A percentile compares a stretch with the other conserved stretches of the same genome.
Evolutionary conservation across 441 rosid genomes (phyloP).

Genomic region (Metrosideros polymorpha): DNA sequence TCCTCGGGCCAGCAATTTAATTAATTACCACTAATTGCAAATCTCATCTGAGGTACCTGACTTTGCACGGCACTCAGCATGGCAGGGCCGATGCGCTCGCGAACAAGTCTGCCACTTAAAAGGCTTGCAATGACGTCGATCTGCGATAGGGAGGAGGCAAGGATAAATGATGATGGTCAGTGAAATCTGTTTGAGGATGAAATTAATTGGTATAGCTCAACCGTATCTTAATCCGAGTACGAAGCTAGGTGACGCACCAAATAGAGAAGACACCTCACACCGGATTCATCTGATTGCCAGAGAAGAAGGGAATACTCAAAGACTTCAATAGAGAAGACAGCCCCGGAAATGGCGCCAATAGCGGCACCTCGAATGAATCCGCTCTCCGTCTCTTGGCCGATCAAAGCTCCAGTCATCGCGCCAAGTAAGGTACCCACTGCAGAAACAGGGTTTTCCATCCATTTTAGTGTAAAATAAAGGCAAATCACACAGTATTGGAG

Average conservation of each 20-base stretch:
- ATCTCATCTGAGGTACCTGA: constrained; percentile 43
- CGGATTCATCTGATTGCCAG: constrained; percentile 90
- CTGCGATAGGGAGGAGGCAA: constrained; percentile 19
- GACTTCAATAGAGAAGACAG: constrained; percentile 97
- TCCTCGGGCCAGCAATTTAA: background rate
- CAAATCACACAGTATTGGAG: background rate
- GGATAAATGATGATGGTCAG: background rate
- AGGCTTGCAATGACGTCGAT: constrained; percentile 93
- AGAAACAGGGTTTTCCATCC: background rate
- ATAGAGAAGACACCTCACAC: constrained; percentile 70
- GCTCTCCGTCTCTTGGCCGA: constrained; percentile 98
- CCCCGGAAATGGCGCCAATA: constrained; percentile 94
- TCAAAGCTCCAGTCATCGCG: constrained; percentile 93
- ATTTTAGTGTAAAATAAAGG: background rate
- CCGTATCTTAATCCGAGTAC: background rate
- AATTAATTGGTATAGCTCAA: background rate
- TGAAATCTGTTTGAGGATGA: background rate
- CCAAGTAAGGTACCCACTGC: constrained; percentile 94
- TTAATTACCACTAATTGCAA: background rate
- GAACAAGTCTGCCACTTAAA: constrained; percentile 90
- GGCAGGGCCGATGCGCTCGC: constrained; percentile 94
- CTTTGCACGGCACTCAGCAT: constrained; percentile 97
- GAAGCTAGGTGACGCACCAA: constrained; percentile 45
- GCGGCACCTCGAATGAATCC: constrained; percentile 97
- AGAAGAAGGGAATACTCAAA: constrained; percentile 86